phyloP scores from a whole-genome alignment of 208 protist species.

The Acanthamoeba rhysodes region DNA sequence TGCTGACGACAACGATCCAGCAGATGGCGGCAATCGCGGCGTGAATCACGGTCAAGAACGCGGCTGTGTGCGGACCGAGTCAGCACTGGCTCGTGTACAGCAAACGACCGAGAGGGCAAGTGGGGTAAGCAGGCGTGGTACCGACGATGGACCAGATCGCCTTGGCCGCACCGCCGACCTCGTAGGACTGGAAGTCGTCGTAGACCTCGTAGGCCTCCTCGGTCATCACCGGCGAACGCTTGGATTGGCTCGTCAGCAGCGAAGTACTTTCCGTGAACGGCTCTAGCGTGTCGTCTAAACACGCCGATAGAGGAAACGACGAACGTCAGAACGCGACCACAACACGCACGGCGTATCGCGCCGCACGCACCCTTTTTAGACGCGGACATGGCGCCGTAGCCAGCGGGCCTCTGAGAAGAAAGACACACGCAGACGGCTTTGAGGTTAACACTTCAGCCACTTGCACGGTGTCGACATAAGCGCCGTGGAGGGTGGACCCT shows the following conservation, averaged over 20 bases:
- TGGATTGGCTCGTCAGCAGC: slow-evolving; percentile 30
- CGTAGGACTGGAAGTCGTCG: neutral
- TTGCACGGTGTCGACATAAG: neutral
- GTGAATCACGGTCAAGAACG: slow-evolving; percentile 69
- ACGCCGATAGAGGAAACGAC: neutral
- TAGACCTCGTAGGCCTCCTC: neutral
- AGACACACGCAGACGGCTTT: neutral
- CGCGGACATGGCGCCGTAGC: too few relatives aligned
- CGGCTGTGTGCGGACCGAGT: neutral
- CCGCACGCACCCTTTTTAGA: too few relatives aligned
- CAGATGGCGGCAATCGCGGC: slow-evolving; percentile 25
- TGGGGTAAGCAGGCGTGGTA: neutral
- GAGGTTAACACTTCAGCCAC: slow-evolving; percentile 9
- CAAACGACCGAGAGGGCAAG: too few relatives aligned
- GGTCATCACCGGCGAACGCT: neutral
- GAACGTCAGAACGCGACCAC: too few relatives aligned
- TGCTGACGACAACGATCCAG: slow-evolving; percentile 85
- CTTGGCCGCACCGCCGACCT: neutral
- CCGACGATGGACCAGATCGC: neutral
- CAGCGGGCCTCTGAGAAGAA: neutral
- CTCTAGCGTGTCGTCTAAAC: neutral
- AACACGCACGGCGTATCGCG: too few relatives aligned
- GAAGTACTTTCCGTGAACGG: neutral
- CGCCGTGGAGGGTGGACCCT: neutral
- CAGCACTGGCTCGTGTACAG: neutral